phyloP scores from a whole-genome alignment of 768 basidiomycete genomes.

The Saitozyma sp. region DNA sequence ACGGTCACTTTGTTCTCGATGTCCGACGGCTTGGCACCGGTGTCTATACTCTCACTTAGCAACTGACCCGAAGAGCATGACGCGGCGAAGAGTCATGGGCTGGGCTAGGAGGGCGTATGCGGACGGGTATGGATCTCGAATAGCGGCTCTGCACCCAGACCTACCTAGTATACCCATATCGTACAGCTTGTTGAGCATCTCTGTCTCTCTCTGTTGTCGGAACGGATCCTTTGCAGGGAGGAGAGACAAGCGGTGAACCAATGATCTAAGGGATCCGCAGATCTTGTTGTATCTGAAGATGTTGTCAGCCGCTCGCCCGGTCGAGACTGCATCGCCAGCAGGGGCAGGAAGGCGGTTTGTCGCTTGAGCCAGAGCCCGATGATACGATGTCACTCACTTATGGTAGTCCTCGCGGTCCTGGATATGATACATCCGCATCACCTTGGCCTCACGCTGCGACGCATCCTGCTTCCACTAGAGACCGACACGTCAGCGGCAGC shows the following conservation, averaged over 20 bases:
- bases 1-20: conserved; percentile 93
- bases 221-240: conserved; percentile 88
- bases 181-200: conserved; percentile 90
- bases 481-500: background rate
- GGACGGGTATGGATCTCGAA: background rate
- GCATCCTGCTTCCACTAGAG: conserved; percentile 94
- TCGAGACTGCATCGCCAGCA: background rate
- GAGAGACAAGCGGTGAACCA: conserved; percentile 81
- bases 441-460: conserved; percentile 81
- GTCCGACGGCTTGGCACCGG: conserved; percentile 84
- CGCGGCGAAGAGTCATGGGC: background rate
- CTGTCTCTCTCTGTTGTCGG: conserved; percentile 76
- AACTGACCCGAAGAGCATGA: background rate
- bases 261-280: conserved; percentile 78
- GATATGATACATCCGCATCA: conserved; percentile 93
- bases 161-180: conserved; percentile 83
- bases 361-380: background rate
- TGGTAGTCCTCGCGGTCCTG: conserved; percentile 92
- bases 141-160: conserved; percentile 3
- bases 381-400: conserved; percentile 59
- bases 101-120: background rate
- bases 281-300: conserved; percentile 83
- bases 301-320: background rate
- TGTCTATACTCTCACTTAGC: conserved; percentile 54
- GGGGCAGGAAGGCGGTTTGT: conserved; percentile 1